Evolutionary conservation across 2,329 filamentous ascomycete genomes (phyloP).

Genomic region (Xylaria sp.): DNA sequence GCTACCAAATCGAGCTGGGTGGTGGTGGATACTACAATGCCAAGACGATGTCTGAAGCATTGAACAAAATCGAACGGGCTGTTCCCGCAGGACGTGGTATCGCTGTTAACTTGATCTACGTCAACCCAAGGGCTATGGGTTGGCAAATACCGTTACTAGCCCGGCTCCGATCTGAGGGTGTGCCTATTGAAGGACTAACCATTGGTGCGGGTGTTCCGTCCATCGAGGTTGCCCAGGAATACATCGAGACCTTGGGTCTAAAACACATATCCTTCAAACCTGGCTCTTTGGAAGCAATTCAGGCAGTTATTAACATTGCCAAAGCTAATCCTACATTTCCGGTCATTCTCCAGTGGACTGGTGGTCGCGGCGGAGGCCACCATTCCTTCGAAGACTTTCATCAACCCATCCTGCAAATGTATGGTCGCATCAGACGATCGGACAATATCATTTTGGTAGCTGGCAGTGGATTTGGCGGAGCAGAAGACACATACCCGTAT

Average conservation of each 20-base stretch:
- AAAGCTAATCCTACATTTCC: constrained; percentile 94
- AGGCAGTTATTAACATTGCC: constrained; percentile 90
- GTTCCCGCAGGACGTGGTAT: constrained; percentile 90
- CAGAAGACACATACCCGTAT: constrained; percentile 92
- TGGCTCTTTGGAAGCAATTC: constrained; percentile 87
- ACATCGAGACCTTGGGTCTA: constrained; percentile 90
- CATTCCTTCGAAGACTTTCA: constrained; percentile 98
- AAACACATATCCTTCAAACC: constrained; percentile 97
- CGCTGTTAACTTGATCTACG: constrained; percentile 89
- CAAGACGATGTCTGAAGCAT: constrained; percentile 82
- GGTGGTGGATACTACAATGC: constrained; percentile 91
- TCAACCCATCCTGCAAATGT: constrained; percentile 90
- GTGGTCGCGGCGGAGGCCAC: constrained; percentile 91
- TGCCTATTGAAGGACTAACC: constrained; percentile 90
- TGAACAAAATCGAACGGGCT: constrained; percentile 84
- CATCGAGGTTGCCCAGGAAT: constrained; percentile 91
- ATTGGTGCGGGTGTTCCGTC: constrained; percentile 95
- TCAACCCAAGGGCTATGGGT: constrained; percentile 87
- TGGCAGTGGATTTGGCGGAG: constrained; percentile 89
- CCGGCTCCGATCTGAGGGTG: constrained; percentile 82
- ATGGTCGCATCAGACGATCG: constrained; percentile 84
- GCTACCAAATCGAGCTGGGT: constrained; percentile 92
- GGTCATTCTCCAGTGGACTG: constrained; percentile 94
- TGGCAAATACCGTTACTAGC: constrained; percentile 92
- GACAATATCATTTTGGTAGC: constrained; percentile 90